Evolutionary conservation across 192 early-diverging fungal species (phyloP).

Genomic region (Rhizophagus sp.): DNA sequence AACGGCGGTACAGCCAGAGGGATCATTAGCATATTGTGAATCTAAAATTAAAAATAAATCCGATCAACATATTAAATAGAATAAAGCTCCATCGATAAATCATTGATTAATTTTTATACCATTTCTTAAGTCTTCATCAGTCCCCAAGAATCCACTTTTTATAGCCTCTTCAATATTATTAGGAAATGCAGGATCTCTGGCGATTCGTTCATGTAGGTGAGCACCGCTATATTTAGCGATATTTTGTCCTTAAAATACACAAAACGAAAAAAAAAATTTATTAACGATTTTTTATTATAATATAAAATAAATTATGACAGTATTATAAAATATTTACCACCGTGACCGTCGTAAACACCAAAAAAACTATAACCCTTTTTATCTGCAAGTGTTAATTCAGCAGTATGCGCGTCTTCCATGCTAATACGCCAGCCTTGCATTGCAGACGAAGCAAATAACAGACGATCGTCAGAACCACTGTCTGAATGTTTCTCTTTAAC

Average conservation of each 20-base stretch:
- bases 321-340: constrained; percentile 52
- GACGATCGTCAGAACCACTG: constrained; percentile 68
- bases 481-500: constrained; percentile 86
- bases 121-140: constrained; percentile 75
- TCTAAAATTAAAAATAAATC: constrained; percentile 46
- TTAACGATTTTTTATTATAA: not conserved
- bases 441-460: constrained; percentile 81
- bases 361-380: constrained; percentile 79
- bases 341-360: constrained; percentile 98
- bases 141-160: constrained; percentile 78
- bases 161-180: constrained; percentile 75
- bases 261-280: not conserved
- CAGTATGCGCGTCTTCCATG: constrained; percentile 99
- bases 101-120: constrained; percentile 45
- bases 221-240: constrained; percentile 86
- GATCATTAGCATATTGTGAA: constrained; percentile 73
- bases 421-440: constrained; percentile 99
- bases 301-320: not conserved
- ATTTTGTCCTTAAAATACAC: constrained; percentile 52
- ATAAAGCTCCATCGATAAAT: too few species aligned
- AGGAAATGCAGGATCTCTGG: constrained; percentile 61
- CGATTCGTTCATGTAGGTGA: constrained; percentile 73
- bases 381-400: constrained; percentile 69
- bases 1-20: constrained; percentile 98
- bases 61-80: not conserved